These are phyloP conservation scores for Allantophomopsis lycopodina DNA, from an alignment of 2,329 filamentous ascomycete species.

Conservation along the genomic window DNA sequence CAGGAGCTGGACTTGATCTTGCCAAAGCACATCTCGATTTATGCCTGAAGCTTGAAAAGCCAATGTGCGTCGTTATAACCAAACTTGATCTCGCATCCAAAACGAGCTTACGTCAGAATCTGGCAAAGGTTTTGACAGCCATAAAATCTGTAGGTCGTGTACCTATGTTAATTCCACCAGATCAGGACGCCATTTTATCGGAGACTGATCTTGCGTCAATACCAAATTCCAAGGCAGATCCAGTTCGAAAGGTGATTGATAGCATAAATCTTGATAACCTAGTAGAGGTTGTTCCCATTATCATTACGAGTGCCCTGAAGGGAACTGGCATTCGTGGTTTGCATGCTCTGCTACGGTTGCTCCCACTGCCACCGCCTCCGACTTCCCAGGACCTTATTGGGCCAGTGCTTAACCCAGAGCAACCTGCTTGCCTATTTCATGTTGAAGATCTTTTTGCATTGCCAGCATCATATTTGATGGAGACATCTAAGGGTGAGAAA, in stretches of 20 bases:
- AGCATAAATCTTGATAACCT: slow-evolving; percentile 25
- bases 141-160: slow-evolving; percentile 64
- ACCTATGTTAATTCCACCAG: slow-evolving; percentile 58
- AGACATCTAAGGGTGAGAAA: slow-evolving; percentile 23
- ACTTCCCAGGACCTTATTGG: slow-evolving; percentile 40
- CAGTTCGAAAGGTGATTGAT: slow-evolving; percentile 41
- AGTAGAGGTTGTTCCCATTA: slow-evolving; percentile 57
- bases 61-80: slow-evolving; percentile 72
- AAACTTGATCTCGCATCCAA: slow-evolving; percentile 82
- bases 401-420: slow-evolving; percentile 38
- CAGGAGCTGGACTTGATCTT: slow-evolving; percentile 49
- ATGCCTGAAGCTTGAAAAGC: slow-evolving; percentile 67
- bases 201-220: slow-evolving; percentile 40
- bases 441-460: slow-evolving; percentile 83
- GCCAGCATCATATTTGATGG: slow-evolving; percentile 43
- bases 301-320: slow-evolving; percentile 77
- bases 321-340: slow-evolving; percentile 70
- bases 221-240: slow-evolving; percentile 37
- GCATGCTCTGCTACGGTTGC: slow-evolving; percentile 64
- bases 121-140: slow-evolving; percentile 61
- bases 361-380: slow-evolving; percentile 53
- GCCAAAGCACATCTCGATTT: slow-evolving; percentile 72
- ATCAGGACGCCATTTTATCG: slow-evolving; percentile 31
- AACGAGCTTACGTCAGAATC: slow-evolving; percentile 49
- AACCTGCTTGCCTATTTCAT: slow-evolving; percentile 61